These are phyloP conservation scores for Phyllosticta paracitricarpa DNA, from an alignment of 2,329 filamentous ascomycete genomes.

Conservation along the genomic window DNA sequence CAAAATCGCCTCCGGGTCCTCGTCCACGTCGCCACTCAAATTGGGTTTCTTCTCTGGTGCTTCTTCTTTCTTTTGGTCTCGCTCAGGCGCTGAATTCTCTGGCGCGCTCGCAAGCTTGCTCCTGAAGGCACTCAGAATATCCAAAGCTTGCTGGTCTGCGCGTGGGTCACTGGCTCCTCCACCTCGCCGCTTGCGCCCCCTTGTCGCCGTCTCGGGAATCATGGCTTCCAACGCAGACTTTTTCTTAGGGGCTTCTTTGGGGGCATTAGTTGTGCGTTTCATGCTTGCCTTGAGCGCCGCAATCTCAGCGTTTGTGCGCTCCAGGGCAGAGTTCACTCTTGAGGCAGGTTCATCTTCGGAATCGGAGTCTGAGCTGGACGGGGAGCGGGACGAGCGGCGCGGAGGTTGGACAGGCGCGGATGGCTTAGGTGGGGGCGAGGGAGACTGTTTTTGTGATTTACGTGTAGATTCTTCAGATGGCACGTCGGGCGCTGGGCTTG, in stretches of 20 bases:
- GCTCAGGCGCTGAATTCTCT: background rate
- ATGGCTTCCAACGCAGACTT: constrained; percentile 60
- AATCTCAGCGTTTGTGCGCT: constrained; percentile 69
- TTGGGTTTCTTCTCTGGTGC: background rate
- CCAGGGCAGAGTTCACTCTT: constrained; percentile 39
- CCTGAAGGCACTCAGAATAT: constrained; percentile 70
- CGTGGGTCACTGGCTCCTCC: constrained; percentile 37
- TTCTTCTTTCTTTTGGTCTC: background rate
- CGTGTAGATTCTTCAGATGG: background rate
- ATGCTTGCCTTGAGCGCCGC: constrained; percentile 73
- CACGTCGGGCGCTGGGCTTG: background rate
- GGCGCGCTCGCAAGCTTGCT: constrained; percentile 47
- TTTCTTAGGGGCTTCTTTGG: constrained; percentile 29
- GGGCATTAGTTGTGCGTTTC: constrained; percentile 45
- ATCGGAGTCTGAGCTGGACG: constrained; percentile 4
- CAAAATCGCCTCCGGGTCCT: constrained; percentile 55
- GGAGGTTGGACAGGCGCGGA: background rate
- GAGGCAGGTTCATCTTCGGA: constrained; percentile 25
- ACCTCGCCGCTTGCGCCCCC: constrained; percentile 59
- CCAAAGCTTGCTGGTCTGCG: constrained; percentile 49
- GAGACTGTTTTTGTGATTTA: background rate
- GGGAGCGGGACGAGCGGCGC: constrained; percentile 3
- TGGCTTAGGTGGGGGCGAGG: constrained; percentile 1
- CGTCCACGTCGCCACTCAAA: constrained; percentile 17
- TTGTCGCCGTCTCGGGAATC: constrained; percentile 61